Base-by-base conservation (phyloP, 768 basidiomycete species). In the Pleurotus ostreatus region DNA sequence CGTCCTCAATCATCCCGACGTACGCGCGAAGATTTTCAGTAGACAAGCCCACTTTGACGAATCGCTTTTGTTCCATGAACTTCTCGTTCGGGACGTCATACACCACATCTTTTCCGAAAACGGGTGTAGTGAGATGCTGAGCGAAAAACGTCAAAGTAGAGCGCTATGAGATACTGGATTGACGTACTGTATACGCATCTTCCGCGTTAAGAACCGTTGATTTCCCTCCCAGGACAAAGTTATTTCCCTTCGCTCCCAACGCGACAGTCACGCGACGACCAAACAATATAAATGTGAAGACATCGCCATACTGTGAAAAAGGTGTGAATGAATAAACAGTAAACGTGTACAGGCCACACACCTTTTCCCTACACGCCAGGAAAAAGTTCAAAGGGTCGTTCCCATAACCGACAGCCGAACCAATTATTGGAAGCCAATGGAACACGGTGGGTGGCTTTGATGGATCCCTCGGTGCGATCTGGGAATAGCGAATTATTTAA, bases 1-100 rank as follows among this genome's bases (percentile, higher is more conserved):
- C 88, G 40, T 90, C 79, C 57, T 85, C 84, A 56, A 92, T 86
- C 82, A 92, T 86, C 49, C 84, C 83, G 16, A 85, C 79, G 51
- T 99, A 98, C 26, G 85, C 78, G 43, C 87, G 83, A 70, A 99
- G 85, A 71, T 95, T 95, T 23, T 98, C 95, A 11, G 83, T 85
- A 9, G 94, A 91, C 18, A 99, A 83, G 20, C 97, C 95, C 59
- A 94, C 86, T 75, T 99, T 99, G 71, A 98, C 88, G 66, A 98
- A 98, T 68, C 89, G 90, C 80, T 99, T 99, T 70, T 99, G 97
- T 65, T 99, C 94, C 95, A 99, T 98, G 71, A 99, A 86, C 45
- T 90, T 74, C 46, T 95, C 91, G 70, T 98, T 98, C 30, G 97
- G 96, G 49, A 92, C 86, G 63, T 98, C 97, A 68, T 98, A 99